phyloP scores from a whole-genome alignment of 148 eudicot genomes.

The Chenopodium album region DNA sequence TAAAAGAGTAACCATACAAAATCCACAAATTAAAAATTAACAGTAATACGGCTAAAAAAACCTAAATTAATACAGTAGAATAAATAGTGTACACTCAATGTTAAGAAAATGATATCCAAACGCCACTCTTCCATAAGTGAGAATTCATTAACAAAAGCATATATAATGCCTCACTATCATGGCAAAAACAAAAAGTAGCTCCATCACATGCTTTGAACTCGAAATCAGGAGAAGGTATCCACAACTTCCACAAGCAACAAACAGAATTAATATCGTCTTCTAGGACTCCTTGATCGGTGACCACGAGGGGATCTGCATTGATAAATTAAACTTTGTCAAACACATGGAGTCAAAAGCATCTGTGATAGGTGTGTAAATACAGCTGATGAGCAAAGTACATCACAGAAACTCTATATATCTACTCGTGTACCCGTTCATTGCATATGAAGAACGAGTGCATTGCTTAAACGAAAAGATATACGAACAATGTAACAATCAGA shows the following conservation, averaged over 20 bases:
- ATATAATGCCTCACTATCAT: neutral
- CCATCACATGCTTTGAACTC: neutral
- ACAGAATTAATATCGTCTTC: conserved; percentile 52
- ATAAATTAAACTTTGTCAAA: neutral
- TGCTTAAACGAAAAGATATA: neutral
- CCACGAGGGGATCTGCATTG: conserved; percentile 62
- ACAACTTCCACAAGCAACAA: conserved; percentile 21
- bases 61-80: conserved; percentile 1
- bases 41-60: neutral
- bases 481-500: neutral
- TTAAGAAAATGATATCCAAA: neutral
- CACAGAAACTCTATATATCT: neutral
- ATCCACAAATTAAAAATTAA: neutral
- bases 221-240: conserved; percentile 11
- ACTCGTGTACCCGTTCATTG: neutral
- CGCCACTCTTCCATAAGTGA: conserved; percentile 6
- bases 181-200: neutral
- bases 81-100: conserved; percentile 8
- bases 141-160: neutral
- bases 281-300: conserved; percentile 70
- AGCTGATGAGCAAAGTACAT: neutral
- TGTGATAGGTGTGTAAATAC: neutral
- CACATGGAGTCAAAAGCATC: neutral
- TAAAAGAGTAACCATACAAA: neutral
- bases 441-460: neutral